Conservation (phyloP, 2,329 filamentous ascomycete species). For the Claviceps maximensis region DNA sequence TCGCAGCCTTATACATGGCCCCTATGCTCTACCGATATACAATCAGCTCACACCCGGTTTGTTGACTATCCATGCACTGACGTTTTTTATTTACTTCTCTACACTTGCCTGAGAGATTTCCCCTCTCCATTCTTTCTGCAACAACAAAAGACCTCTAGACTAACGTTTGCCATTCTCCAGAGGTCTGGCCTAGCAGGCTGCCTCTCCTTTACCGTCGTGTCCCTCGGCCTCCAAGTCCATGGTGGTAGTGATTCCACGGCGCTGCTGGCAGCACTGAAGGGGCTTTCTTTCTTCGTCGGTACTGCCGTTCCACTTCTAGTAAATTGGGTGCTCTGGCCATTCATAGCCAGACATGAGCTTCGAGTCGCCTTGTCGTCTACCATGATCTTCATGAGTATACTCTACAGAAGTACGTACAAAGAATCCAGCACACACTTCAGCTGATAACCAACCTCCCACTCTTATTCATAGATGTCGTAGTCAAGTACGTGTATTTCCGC, state of each 20-base stretch:
- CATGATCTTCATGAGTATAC: slow-evolving; percentile 43
- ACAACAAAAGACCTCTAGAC: background rate
- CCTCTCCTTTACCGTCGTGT: slow-evolving; percentile 42
- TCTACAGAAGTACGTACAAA: slow-evolving; percentile 33
- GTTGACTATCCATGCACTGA: background rate
- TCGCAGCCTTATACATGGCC: slow-evolving; percentile 43
- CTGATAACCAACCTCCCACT: background rate
- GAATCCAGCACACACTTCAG: background rate
- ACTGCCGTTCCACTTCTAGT: slow-evolving; percentile 39
- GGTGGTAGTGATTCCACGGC: slow-evolving; percentile 20
- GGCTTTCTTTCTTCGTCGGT: slow-evolving; percentile 38
- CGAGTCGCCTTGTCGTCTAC: slow-evolving; percentile 40
- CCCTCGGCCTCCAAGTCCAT: slow-evolving; percentile 26
- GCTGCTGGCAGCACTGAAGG: slow-evolving; percentile 32
- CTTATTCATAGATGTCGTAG: slow-evolving; percentile 29
- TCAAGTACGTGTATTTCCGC: slow-evolving; percentile 46
- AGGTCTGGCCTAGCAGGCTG: slow-evolving; percentile 45
- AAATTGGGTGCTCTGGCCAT: slow-evolving; percentile 49
- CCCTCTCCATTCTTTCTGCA: too few relatives aligned
- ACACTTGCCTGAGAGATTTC: too few relatives aligned
- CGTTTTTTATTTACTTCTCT: too few relatives aligned
- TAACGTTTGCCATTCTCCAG: slow-evolving; percentile 13
- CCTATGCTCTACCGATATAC: slow-evolving; percentile 46
- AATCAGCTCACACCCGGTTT: slow-evolving; percentile 37
- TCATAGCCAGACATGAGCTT: slow-evolving; percentile 45